Percentiles rank a stretch among this genome's conserved stretches.
Conservation (phyloP, 768 basidiomycete genomes). For the Boletus rubescentipes region DNA sequence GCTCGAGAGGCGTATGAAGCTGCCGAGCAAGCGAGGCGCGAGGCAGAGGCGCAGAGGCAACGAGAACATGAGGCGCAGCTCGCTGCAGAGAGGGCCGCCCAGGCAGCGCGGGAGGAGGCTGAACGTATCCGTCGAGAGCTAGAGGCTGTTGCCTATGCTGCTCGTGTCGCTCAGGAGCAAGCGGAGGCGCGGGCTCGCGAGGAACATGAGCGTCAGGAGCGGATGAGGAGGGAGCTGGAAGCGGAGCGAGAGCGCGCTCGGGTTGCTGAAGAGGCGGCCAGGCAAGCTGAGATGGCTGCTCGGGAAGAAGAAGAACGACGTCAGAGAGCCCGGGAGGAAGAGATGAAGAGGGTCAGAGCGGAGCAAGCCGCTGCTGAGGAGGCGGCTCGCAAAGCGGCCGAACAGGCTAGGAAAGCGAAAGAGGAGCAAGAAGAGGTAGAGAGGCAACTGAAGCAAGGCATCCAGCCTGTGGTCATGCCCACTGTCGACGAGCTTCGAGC, state of each 20-base stretch:
- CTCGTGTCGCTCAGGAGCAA: constrained; percentile 19
- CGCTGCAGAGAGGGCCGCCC: constrained; percentile 24
- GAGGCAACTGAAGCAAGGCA: constrained; percentile 24
- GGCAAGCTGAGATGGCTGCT: constrained; percentile 22
- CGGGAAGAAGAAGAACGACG: constrained; percentile 26
- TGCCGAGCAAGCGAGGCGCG: constrained; percentile 22
- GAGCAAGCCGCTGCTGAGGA: constrained; percentile 24
- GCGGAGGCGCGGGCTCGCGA: constrained; percentile 27
- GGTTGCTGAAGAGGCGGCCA: constrained; percentile 25
- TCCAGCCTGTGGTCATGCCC: constrained; percentile 32
- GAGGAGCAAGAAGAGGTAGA: constrained; percentile 23
- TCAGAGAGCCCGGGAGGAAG: constrained; percentile 21
- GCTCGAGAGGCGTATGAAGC: constrained; percentile 23
- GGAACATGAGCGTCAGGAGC: constrained; percentile 23
- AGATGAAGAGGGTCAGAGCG: constrained; percentile 14
- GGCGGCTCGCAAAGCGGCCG: constrained; percentile 22
- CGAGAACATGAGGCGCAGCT: constrained; percentile 17
- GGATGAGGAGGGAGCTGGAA: constrained; percentile 17
- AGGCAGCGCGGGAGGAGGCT: constrained; percentile 22
- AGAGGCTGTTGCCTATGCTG: constrained; percentile 25
- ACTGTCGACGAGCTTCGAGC: constrained; percentile 26
- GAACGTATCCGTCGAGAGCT: constrained; percentile 20
- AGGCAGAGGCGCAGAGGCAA: constrained; percentile 19
- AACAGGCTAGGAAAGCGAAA: constrained; percentile 23
- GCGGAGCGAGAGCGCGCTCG: constrained; percentile 19